These are phyloP conservation scores for Blastobotrys indianensis DNA, from an alignment of 1,139 yeast genomes.

Conservation along the genomic window DNA sequence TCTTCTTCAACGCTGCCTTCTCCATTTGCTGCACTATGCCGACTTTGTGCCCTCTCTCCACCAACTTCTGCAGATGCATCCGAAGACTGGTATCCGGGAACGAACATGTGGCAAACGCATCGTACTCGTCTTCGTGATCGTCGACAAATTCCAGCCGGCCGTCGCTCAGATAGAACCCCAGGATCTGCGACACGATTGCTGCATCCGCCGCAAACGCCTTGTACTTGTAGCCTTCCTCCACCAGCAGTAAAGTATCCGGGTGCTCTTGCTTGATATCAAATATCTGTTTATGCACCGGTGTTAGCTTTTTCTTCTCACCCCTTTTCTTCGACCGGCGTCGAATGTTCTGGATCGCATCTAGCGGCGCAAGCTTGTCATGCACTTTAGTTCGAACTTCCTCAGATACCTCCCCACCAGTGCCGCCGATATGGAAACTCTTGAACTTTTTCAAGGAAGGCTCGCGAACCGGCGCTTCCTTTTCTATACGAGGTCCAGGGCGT, in stretches of 20 bases:
- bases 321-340: constrained; percentile 10
- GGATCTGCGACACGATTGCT: constrained; percentile 51
- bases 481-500: no score
- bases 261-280: constrained; percentile 54
- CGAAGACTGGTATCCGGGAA: constrained; percentile 71
- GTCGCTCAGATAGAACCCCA: constrained; percentile 67
- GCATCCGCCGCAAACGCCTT: constrained; percentile 87
- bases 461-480: background rate
- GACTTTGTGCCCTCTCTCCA: constrained; percentile 46
- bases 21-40: constrained; percentile 87
- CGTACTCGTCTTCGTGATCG: constrained; percentile 39
- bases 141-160: constrained; percentile 53
- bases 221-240: constrained; percentile 89
- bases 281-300: constrained; percentile 49
- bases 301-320: constrained; percentile 1
- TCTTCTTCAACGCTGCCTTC: constrained; percentile 65
- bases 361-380: constrained; percentile 4
- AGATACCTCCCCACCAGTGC: background rate
- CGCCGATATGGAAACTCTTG: background rate
- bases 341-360: constrained; percentile 9
- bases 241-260: constrained; percentile 62
- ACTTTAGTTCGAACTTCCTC: background rate
- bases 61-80: constrained; percentile 54
- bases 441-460: background rate
- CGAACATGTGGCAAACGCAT: constrained; percentile 73